These are phyloP conservation scores for Wickerhamiella azyma DNA, from an alignment of 805 yeast species.

Conservation along the genomic window DNA sequence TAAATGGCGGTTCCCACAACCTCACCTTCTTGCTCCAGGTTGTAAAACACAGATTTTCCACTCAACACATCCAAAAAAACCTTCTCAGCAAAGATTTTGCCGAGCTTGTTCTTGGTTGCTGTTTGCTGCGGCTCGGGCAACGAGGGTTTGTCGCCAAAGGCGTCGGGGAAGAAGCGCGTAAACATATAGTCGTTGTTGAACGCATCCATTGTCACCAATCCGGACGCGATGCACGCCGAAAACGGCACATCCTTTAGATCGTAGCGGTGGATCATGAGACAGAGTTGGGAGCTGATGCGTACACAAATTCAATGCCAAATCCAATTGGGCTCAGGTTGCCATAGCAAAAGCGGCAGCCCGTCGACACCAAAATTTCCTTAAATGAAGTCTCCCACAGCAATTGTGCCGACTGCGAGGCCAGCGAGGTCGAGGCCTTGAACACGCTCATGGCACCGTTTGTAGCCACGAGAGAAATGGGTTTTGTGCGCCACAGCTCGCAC, in stretches of 20 bases:
- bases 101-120: neutral
- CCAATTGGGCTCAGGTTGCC: constrained; percentile 16
- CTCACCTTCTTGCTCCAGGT: neutral
- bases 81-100: neutral
- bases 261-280: neutral
- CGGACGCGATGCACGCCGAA: neutral
- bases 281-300: constrained; percentile 1
- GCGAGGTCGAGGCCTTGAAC: constrained; percentile 55
- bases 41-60: neutral
- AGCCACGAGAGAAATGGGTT: constrained; percentile 15
- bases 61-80: neutral
- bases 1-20: neutral
- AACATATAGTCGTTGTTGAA: neutral
- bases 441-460: constrained; percentile 35
- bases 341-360: constrained; percentile 37
- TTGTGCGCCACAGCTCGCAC: constrained; percentile 59
- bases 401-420: constrained; percentile 46
- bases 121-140: neutral
- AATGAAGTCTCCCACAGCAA: constrained; percentile 80
- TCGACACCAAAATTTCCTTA: constrained; percentile 62
- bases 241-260: neutral
- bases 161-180: neutral
- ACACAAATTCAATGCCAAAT: constrained; percentile 17
- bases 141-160: neutral
- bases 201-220: neutral